Percentiles rank a stretch among this genome's conserved stretches.
Conservation (phyloP, 345 rosid genomes). For the Brassica juncea region DNA sequence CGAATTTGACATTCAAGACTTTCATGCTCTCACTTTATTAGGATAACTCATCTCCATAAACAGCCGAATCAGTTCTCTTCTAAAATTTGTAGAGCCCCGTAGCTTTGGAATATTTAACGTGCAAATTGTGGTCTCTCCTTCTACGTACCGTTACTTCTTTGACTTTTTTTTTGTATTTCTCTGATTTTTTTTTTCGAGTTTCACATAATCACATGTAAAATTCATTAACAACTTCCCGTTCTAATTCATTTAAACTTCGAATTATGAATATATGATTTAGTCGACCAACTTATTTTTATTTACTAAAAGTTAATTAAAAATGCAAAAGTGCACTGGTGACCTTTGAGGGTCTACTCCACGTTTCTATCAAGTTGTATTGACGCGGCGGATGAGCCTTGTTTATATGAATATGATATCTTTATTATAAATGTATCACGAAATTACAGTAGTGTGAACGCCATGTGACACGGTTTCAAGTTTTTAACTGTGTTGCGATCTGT, state of each 20-base stretch:
- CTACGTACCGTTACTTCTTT: neutral
- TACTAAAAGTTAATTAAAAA: neutral
- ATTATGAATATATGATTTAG: neutral
- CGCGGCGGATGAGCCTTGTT: neutral
- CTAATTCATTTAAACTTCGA: neutral
- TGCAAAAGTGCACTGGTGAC: neutral
- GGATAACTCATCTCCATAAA: neutral
- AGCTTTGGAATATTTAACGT: neutral
- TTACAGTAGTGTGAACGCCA: conserved; percentile 20
- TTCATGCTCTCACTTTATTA: neutral
- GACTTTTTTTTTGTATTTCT: neutral
- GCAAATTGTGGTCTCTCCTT: neutral
- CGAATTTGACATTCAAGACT: neutral
- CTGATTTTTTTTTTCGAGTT: neutral
- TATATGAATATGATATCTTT: neutral
- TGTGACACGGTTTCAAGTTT: conserved; percentile 38
- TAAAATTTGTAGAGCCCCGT: neutral
- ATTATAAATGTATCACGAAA: neutral
- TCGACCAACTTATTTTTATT: neutral
- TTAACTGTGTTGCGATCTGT: conserved; percentile 24
- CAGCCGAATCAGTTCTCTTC: neutral
- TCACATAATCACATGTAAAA: neutral
- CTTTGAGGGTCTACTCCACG: neutral
- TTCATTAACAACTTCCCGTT: neutral
- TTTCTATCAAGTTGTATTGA: conserved; percentile 8